Percentiles rank a stretch among this genome's conserved stretches.
phyloP scores from a whole-genome alignment of 805 yeast species.

The Barnettozyma wickerhamii region DNA sequence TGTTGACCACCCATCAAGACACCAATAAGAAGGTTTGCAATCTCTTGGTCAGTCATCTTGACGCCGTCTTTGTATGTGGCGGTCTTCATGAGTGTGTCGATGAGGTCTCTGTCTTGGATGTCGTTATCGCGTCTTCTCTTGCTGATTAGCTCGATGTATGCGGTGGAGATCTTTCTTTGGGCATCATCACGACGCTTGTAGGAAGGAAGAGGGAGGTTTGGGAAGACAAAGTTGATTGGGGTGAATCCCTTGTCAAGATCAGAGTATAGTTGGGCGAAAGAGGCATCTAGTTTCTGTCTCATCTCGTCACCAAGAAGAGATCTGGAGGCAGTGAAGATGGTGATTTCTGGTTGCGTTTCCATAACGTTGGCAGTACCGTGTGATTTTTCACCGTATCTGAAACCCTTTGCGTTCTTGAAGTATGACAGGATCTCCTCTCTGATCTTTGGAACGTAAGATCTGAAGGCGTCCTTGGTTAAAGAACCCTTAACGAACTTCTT shows the following conservation, averaged over 20 bases:
- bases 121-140: conserved; percentile 75
- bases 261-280: conserved; percentile 79
- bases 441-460: conserved; percentile 82
- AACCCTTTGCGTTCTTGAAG: conserved; percentile 49
- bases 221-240: conserved; percentile 93
- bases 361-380: conserved; percentile 62
- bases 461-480: conserved; percentile 79
- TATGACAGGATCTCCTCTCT: conserved; percentile 70
- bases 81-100: conserved; percentile 78
- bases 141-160: conserved; percentile 75
- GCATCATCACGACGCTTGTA: conserved; percentile 86
- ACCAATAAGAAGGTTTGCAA: conserved; percentile 91
- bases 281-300: conserved; percentile 74
- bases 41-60: conserved; percentile 90
- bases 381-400: conserved; percentile 35
- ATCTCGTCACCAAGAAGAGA: conserved; percentile 88
- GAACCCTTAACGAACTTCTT: conserved; percentile 94
- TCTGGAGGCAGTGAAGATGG: conserved; percentile 94
- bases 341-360: conserved; percentile 88
- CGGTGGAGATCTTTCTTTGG: conserved; percentile 70
- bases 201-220: conserved; percentile 83
- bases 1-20: conserved; percentile 99
- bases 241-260: conserved; percentile 97
- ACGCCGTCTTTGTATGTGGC: conserved; percentile 92
- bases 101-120: conserved; percentile 79